A percentile compares a stretch with the other conserved stretches of the same genome.
Conservation (phyloP, 805 yeast species). For the Saccharomycopsis guyanensis region DNA sequence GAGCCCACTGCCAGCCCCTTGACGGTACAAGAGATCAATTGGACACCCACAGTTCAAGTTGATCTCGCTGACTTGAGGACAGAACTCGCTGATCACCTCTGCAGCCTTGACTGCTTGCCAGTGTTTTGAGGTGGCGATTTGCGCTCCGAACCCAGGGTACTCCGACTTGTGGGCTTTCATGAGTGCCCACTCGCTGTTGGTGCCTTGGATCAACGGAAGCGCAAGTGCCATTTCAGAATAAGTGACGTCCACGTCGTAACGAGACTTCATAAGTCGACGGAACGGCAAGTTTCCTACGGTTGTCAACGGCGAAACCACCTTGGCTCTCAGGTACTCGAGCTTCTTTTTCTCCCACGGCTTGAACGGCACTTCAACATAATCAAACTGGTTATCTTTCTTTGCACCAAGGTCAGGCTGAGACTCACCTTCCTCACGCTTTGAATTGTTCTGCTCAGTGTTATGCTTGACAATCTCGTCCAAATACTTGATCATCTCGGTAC, state of each 20-base stretch:
- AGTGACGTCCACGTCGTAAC: conserved; percentile 83
- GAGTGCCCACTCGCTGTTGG: conserved; percentile 95
- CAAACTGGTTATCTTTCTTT: conserved; percentile 32
- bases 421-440: conserved; percentile 25
- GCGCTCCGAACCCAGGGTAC: conserved; percentile 86
- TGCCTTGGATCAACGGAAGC: conserved; percentile 80
- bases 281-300: conserved; percentile 97
- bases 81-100: conserved; percentile 59
- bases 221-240: conserved; percentile 93
- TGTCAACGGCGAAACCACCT: conserved; percentile 90
- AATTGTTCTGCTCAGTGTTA: conserved; percentile 26
- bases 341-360: conserved; percentile 75
- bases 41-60: conserved; percentile 98
- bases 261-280: conserved; percentile 81
- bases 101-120: conserved; percentile 93
- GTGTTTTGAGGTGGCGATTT: conserved; percentile 83
- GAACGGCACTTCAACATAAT: conserved; percentile 72
- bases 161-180: conserved; percentile 83
- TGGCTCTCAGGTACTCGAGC: conserved; percentile 60
- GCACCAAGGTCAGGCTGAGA: conserved; percentile 1
- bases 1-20: conserved; percentile 93
- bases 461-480: conserved; percentile 53
- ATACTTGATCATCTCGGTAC: conserved; percentile 53
- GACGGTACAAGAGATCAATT: conserved; percentile 84
- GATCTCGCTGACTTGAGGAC: conserved; percentile 65